Evolutionary conservation across 2,329 filamentous ascomycete genomes (phyloP).

Genomic region (Hymenoscyphus fructigenus): DNA sequence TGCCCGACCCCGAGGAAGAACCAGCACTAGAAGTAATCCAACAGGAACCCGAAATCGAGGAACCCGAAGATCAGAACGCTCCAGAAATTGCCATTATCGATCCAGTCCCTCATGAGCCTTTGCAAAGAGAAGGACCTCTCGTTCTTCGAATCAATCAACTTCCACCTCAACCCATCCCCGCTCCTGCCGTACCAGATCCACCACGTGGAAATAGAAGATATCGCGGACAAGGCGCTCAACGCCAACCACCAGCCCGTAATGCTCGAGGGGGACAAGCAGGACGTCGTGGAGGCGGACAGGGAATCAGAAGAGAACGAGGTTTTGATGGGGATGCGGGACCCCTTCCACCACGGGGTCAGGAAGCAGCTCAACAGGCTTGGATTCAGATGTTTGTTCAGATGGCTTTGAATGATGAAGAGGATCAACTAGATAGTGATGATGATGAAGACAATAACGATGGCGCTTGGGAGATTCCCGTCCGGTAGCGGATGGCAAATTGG

Average conservation of each 20-base stretch:
- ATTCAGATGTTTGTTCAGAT: constrained; percentile 38
- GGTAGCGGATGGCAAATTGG: constrained; percentile 21
- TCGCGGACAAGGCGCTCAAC: constrained; percentile 8
- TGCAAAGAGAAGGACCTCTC: constrained; percentile 36
- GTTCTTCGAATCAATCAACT: constrained; percentile 36
- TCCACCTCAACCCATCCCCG: constrained; percentile 23
- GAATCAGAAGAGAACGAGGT: constrained; percentile 11
- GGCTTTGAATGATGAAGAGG: constrained; percentile 38
- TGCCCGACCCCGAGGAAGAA: constrained; percentile 14
- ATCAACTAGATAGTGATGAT: constrained; percentile 38
- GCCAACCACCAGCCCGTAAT: constrained; percentile 11
- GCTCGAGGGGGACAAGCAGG: constrained; percentile 9
- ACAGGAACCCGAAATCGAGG: constrained; percentile 19
- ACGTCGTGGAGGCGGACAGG: constrained; percentile 7
- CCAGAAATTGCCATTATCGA: constrained; percentile 10
- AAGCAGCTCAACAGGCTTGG: constrained; percentile 34
- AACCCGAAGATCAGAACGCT: constrained; percentile 14
- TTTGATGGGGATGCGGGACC: constrained; percentile 17
- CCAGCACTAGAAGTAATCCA: constrained; percentile 7
- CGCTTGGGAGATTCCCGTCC: constrained; percentile 43
- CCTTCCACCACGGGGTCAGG: constrained; percentile 12
- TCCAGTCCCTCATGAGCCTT: constrained; percentile 14
- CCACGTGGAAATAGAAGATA: constrained; percentile 16
- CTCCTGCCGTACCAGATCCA: constrained; percentile 26
- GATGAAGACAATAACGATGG: constrained; percentile 47